Percentiles rank a stretch among this genome's conserved stretches.
These are phyloP conservation scores for Chrysoporthe puriensis DNA, from an alignment of 2,329 filamentous ascomycete genomes.

Conservation along the genomic window DNA sequence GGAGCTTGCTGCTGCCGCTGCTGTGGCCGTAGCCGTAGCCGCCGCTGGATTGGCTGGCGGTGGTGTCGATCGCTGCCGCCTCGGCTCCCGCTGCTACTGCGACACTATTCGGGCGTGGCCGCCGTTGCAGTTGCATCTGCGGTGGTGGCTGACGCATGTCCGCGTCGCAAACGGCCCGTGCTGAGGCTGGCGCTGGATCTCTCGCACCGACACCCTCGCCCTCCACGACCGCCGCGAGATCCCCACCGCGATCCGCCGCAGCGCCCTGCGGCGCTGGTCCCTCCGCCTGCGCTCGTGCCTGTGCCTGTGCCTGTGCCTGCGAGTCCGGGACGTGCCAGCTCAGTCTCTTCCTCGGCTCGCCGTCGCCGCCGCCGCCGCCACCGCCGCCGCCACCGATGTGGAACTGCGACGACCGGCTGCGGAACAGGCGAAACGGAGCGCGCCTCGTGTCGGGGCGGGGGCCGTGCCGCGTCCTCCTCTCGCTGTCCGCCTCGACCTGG, in stretches of 20 bases:
- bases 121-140: background rate
- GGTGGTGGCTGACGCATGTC: background rate
- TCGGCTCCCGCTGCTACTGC: background rate
- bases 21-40: background rate
- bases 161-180: background rate
- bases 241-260: background rate
- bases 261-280: background rate
- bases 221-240: background rate
- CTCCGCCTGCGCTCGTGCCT: background rate
- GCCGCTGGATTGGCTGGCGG: background rate
- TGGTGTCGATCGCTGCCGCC: background rate
- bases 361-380: background rate
- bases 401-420: constrained; percentile 21
- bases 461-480: background rate
- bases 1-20: background rate
- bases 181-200: background rate
- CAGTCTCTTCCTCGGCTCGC: constrained; percentile 1
- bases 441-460: constrained; percentile 2
- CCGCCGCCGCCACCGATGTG: background rate
- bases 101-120: background rate
- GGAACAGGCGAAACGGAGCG: constrained; percentile 13
- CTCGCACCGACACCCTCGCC: background rate
- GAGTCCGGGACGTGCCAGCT: constrained; percentile 11
- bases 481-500: background rate
- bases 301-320: background rate